Evolutionary conservation across 495 filamentous ascomycete genomes (phyloP), one percentile per base, ranked within the genome.

Genomic region (Podospora appendiculata): DNA sequence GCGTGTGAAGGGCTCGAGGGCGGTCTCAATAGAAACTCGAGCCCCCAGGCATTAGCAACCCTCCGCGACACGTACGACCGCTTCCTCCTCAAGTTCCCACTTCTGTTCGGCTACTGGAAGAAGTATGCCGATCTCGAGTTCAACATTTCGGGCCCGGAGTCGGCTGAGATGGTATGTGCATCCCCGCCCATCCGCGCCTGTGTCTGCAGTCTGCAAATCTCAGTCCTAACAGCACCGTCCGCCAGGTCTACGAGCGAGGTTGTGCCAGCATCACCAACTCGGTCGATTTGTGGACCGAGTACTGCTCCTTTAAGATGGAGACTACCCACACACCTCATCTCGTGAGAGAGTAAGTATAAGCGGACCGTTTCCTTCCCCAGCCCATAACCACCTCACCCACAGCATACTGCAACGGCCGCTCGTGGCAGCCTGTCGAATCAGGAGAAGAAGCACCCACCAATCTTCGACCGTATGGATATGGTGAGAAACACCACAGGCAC

Each of bases 121-220:
- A 97, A 95, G 68, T 98, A 99, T 82, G 93, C 93, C 58, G 93
- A 97, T 64, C 71, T 95, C 19, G 93, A 99, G 63, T 99, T 99
- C 70, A 88, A 88, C 13, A 95, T 97, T 57, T 89, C 89, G 6
- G 93, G 93, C 25, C 95, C 94, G 1, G 93, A 99, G 72, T 90
- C 94, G 32, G 94, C 93, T 51, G 93, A 99, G 65, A 93, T 97
- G 88, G 93, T 96, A 78, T 53, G 77, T 56, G 8, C 36, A 32
- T 41, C 14, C 25, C 16, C 14, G 42, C 33, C 34, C 39, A 25
- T 17, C 17, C 32, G 19, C 5, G 14, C 36, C 10, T 17, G 38
- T 40, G n/a, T 40, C n/a, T 18, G 12, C 19, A 19, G 50, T 39
- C 47, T 51, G 14, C 13, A 17, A 25, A 5, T 5, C 25, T 7